phyloP scores from a whole-genome alignment of 495 filamentous ascomycete genomes.

The Cenococcum geophilum region DNA sequence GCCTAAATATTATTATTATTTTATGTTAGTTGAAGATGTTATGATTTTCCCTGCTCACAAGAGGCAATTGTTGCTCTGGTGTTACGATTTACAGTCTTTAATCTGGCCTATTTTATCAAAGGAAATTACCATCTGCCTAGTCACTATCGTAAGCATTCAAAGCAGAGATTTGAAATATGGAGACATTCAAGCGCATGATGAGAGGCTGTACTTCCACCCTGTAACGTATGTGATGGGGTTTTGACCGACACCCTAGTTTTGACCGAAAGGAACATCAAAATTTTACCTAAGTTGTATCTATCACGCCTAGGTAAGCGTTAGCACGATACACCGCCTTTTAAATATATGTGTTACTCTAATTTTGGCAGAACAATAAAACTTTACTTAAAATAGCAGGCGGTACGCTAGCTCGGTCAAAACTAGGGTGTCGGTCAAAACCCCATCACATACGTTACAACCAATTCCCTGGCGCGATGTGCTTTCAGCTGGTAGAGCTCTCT shows the following conservation, averaged over 20 bases:
- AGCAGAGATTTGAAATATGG: neutral
- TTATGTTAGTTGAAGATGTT: neutral
- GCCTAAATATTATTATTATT: neutral
- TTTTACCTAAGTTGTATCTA: no score
- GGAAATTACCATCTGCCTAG: slow-evolving; percentile 11
- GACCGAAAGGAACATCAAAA: no score
- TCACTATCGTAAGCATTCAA: neutral
- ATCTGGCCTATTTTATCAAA: neutral
- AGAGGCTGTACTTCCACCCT: slow-evolving; percentile 28
- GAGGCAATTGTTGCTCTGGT: slow-evolving; percentile 9
- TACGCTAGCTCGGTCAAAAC: no score
- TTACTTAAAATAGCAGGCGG: no score
- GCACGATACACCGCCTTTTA: no score
- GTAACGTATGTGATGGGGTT: no score
- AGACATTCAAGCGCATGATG: slow-evolving; percentile 4
- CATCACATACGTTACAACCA: no score
- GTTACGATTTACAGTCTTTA: slow-evolving; percentile 1
- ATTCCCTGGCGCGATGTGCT: slow-evolving; percentile 7
- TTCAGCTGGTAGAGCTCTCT: slow-evolving; percentile 13
- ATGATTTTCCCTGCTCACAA: slow-evolving; percentile 9
- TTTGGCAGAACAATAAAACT: no score
- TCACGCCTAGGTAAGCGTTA: no score
- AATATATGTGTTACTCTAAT: no score
- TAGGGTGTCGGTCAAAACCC: no score
- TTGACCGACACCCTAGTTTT: no score